Percentiles rank a stretch among this genome's conserved stretches.
phyloP scores from a whole-genome alignment of 1,139 yeast species.

The Lodderomyces beijingensis region DNA sequence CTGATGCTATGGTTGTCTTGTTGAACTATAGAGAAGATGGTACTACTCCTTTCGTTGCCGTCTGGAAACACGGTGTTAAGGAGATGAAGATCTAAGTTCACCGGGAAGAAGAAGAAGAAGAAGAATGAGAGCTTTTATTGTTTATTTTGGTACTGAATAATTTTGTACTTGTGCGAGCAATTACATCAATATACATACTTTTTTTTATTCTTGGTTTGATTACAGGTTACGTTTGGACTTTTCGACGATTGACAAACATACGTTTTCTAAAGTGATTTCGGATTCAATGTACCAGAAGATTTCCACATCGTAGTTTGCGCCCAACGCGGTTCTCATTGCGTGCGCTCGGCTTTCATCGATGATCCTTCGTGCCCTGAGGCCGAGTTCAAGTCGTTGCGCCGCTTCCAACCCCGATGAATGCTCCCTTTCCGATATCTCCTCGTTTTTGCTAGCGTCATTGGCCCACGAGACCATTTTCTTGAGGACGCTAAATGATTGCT shows the following conservation, averaged over 20 bases:
- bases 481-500: slow-evolving; percentile 48
- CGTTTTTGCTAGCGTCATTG: slow-evolving; percentile 27
- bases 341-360: slow-evolving; percentile 53
- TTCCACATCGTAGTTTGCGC: slow-evolving; percentile 34
- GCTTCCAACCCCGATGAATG: slow-evolving; percentile 42
- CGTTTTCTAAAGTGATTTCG: slow-evolving; percentile 67
- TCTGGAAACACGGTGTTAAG: slow-evolving; percentile 98
- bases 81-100: slow-evolving; percentile 71
- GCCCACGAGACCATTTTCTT: slow-evolving; percentile 84
- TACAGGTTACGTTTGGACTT: too few relatives aligned
- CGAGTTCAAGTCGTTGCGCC: slow-evolving; percentile 50
- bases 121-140: neutral
- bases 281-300: slow-evolving; percentile 57
- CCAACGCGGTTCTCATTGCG: slow-evolving; percentile 38
- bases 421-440: slow-evolving; percentile 16
- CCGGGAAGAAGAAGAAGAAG: neutral
- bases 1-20: slow-evolving; percentile 96
- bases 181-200: neutral
- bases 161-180: too few relatives aligned
- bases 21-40: slow-evolving; percentile 99
- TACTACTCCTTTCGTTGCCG: slow-evolving; percentile 91
- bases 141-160: too few relatives aligned
- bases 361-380: slow-evolving; percentile 63
- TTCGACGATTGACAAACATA: slow-evolving; percentile 37
- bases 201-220: neutral